Conservation (phyloP, 805 yeast species). For the Candida corydali region DNA sequence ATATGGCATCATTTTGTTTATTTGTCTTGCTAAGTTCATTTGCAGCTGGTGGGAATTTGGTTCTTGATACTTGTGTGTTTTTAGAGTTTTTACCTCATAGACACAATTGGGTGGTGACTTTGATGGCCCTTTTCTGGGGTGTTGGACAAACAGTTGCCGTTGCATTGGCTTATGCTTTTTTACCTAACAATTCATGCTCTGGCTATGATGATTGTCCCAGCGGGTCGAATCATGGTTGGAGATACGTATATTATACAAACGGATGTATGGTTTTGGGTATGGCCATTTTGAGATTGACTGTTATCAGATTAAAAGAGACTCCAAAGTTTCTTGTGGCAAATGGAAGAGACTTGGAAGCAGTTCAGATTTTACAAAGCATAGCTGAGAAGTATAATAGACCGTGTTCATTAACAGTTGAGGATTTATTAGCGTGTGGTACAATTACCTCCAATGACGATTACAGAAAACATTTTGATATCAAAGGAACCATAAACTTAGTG, state of each 20-base stretch:
- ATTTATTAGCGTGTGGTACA: slow-evolving; percentile 42
- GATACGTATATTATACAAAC: slow-evolving; percentile 49
- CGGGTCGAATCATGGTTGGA: slow-evolving; percentile 54
- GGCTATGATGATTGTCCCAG: slow-evolving; percentile 40
- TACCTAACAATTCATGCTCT: slow-evolving; percentile 45
- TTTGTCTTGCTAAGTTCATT: slow-evolving; percentile 19
- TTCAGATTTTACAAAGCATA: slow-evolving; percentile 35
- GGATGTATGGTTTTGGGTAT: slow-evolving; percentile 43
- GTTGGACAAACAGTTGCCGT: slow-evolving; percentile 54
- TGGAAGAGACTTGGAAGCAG: slow-evolving; percentile 50
- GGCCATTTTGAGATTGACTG: slow-evolving; percentile 30
- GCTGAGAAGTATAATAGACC: slow-evolving; percentile 43
- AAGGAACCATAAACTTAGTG: slow-evolving; percentile 19
- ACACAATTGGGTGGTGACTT: slow-evolving; percentile 22
- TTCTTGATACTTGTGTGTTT: slow-evolving; percentile 25
- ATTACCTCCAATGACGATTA: slow-evolving; percentile 14
- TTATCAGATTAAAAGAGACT: slow-evolving; percentile 42
- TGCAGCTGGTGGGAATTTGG: slow-evolving; percentile 26
- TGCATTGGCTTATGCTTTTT: slow-evolving; percentile 50
- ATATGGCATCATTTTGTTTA: slow-evolving; percentile 21
- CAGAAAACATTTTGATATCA: slow-evolving; percentile 17
- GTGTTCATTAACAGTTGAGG: slow-evolving; percentile 42
- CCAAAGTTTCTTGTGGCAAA: slow-evolving; percentile 52
- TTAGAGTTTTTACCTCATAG: slow-evolving; percentile 24
- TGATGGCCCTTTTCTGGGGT: slow-evolving; percentile 56